phyloP scores from a whole-genome alignment of 768 basidiomycete species.

The Psilocybe cyanescens region DNA sequence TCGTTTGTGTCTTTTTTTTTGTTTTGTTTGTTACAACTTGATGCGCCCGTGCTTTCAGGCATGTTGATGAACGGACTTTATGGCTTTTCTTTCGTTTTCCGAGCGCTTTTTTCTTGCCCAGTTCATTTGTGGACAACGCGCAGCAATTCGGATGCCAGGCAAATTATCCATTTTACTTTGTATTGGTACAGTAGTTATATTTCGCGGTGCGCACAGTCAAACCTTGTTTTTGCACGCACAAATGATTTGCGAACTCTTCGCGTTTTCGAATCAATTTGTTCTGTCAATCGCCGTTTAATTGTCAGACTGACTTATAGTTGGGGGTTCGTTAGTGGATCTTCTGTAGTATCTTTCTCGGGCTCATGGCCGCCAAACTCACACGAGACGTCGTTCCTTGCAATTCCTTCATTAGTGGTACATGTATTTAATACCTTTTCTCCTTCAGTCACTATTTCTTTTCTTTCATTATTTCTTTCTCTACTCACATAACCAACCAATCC shows the following conservation, averaged over 20 bases:
- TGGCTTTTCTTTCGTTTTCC: slow-evolving; percentile 3
- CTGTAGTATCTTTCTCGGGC: slow-evolving; percentile 20
- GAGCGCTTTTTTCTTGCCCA: slow-evolving; percentile 8
- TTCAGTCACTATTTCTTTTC: slow-evolving; percentile 7
- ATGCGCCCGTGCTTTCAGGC: slow-evolving; percentile 10
- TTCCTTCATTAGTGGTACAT: slow-evolving; percentile 26
- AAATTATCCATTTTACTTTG: slow-evolving; percentile 39
- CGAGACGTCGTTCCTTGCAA: slow-evolving; percentile 27
- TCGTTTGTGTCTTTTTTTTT: neutral
- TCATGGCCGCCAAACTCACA: slow-evolving; percentile 14
- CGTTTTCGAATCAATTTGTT: slow-evolving; percentile 15
- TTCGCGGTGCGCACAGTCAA: slow-evolving; percentile 33
- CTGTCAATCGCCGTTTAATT: slow-evolving; percentile 19
- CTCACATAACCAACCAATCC: slow-evolving; percentile 14
- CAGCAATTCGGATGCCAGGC: slow-evolving; percentile 12
- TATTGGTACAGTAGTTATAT: slow-evolving; percentile 57
- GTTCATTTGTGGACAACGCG: slow-evolving; percentile 9
- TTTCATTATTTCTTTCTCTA: slow-evolving; percentile 12
- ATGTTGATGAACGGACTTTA: slow-evolving; percentile 18
- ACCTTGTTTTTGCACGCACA: slow-evolving; percentile 19
- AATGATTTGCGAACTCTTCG: slow-evolving; percentile 15
- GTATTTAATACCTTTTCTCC: slow-evolving; percentile 28
- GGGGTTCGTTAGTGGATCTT: slow-evolving; percentile 10
- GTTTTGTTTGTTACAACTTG: neutral
- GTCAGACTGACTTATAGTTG: slow-evolving; percentile 17